These are phyloP conservation scores for Monosporascus cannonballus DNA, from an alignment of 2,329 filamentous ascomycete species.

Conservation along the genomic window DNA sequence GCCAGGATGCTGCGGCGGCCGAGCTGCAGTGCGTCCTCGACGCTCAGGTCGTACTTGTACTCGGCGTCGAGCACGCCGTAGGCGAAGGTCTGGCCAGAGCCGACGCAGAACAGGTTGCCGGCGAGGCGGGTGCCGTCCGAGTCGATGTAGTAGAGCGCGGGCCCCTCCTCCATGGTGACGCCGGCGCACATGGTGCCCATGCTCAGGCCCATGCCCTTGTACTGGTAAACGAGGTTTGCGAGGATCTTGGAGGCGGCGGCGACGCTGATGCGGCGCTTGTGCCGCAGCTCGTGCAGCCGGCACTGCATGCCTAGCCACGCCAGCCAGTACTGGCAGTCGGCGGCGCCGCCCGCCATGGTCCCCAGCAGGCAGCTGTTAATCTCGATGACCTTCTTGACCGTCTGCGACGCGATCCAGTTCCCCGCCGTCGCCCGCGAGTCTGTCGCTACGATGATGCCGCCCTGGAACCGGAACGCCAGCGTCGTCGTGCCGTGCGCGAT, in stretches of 20 bases:
- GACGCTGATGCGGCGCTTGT: constrained; percentile 98
- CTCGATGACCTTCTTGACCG: constrained; percentile 99
- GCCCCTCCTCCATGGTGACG: constrained; percentile 90
- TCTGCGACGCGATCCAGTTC: constrained; percentile 99
- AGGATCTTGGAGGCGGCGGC: constrained; percentile 97
- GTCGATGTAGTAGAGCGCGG: constrained; percentile 98
- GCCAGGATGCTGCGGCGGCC: constrained; percentile 90
- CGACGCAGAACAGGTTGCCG: constrained; percentile 97
- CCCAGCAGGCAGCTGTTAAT: constrained; percentile 92
- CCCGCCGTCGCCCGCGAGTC: constrained; percentile 96
- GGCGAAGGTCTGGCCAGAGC: constrained; percentile 96
- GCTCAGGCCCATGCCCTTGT: constrained; percentile 97
- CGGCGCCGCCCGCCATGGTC: constrained; percentile 97
- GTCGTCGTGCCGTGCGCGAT: constrained; percentile 98
- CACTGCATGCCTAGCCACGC: constrained; percentile 99
- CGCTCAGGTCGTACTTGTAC: constrained; percentile 83
- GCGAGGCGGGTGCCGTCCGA: constrained; percentile 88
- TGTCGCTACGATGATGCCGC: constrained; percentile 96
- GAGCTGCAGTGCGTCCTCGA: constrained; percentile 84
- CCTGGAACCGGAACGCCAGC: constrained; percentile 95
- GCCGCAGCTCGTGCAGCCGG: constrained; percentile 95
- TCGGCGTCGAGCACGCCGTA: constrained; percentile 96
- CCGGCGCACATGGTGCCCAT: constrained; percentile 99
- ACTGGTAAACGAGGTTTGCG: constrained; percentile 94
- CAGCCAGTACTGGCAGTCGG: constrained; percentile 99